Percentiles rank a stretch among this genome's conserved stretches.
Conservation (phyloP, 2,329 filamentous ascomycete species). For the Setomelanomma holmii region DNA sequence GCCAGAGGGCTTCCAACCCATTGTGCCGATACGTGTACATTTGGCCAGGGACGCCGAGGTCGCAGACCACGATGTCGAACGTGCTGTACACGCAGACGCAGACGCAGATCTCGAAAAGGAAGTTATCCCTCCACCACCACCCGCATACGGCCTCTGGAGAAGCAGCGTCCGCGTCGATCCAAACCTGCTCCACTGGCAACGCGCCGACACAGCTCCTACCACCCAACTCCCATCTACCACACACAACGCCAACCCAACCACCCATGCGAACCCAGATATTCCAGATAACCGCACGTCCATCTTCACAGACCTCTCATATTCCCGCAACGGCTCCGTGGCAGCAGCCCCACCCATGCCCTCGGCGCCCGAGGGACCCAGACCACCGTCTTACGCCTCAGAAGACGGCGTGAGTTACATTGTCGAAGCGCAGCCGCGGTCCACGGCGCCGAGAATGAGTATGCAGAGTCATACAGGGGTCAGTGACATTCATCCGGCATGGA, state of each 20-base stretch:
- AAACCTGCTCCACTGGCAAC: slow-evolving; percentile 81
- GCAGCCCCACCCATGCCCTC: no score
- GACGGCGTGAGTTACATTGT: slow-evolving; percentile 77
- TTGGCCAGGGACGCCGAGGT: slow-evolving; percentile 78
- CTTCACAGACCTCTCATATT: slow-evolving; percentile 6
- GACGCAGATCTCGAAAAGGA: slow-evolving; percentile 27
- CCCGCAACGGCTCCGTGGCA: slow-evolving; percentile 8
- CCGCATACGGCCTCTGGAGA: slow-evolving; percentile 85
- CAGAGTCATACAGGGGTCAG: slow-evolving; percentile 32
- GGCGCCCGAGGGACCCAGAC: slow-evolving; percentile 54
- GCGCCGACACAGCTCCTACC: slow-evolving; percentile 46
- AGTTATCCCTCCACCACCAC: slow-evolving; percentile 60
- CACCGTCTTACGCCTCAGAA: slow-evolving; percentile 79
- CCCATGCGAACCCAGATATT: no score
- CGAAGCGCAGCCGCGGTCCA: slow-evolving; percentile 62
- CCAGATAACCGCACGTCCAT: slow-evolving; percentile 8
- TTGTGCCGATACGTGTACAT: slow-evolving; percentile 77
- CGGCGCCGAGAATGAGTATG: slow-evolving; percentile 11
- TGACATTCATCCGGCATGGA: slow-evolving; percentile 48
- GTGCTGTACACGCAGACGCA: slow-evolving; percentile 7
- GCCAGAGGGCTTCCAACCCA: slow-evolving; percentile 72
- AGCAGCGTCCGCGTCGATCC: slow-evolving; percentile 83
- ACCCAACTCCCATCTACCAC: neutral
- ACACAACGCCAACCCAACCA: no score
- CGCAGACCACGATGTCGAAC: slow-evolving; percentile 39